phyloP scores from a whole-genome alignment of 73 alveolate species.

The Effrenium voratum region DNA sequence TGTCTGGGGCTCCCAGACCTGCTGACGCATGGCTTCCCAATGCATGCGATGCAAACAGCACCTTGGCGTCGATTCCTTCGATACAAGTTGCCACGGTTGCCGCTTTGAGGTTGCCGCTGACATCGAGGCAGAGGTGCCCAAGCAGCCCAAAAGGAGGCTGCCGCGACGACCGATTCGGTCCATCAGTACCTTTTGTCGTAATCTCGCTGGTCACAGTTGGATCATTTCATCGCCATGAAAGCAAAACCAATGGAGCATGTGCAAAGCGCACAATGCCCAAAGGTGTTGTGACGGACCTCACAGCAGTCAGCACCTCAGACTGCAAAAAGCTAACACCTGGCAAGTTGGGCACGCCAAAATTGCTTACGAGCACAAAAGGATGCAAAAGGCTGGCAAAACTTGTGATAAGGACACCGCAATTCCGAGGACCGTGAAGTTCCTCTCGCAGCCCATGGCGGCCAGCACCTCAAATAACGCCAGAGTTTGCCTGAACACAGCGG shows the following conservation, averaged over 20 bases:
- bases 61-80: too few species aligned
- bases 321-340: not conserved
- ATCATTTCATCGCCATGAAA: not conserved
- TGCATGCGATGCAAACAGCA: too few species aligned
- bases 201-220: not conserved
- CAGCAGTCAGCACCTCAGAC: constrained; percentile 4
- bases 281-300: constrained; percentile 68
- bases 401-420: not conserved
- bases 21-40: not conserved
- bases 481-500: too few species aligned
- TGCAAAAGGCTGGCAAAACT: not conserved
- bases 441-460: constrained; percentile 82
- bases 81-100: not conserved
- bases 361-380: not conserved
- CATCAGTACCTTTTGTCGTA: constrained; percentile 25
- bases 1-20: too few species aligned
- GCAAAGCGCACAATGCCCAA: constrained; percentile 47
- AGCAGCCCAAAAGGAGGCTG: constrained; percentile 78
- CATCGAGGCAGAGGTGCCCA: constrained; percentile 72
- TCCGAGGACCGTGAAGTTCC: constrained; percentile 35
- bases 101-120: not conserved
- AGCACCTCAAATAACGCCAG: too few species aligned
- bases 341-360: not conserved
- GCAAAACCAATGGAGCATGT: not conserved
- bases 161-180: constrained; percentile 77